These are phyloP conservation scores for Pichia sp. DNA, from an alignment of 1,139 yeast species.

Conservation along the genomic window DNA sequence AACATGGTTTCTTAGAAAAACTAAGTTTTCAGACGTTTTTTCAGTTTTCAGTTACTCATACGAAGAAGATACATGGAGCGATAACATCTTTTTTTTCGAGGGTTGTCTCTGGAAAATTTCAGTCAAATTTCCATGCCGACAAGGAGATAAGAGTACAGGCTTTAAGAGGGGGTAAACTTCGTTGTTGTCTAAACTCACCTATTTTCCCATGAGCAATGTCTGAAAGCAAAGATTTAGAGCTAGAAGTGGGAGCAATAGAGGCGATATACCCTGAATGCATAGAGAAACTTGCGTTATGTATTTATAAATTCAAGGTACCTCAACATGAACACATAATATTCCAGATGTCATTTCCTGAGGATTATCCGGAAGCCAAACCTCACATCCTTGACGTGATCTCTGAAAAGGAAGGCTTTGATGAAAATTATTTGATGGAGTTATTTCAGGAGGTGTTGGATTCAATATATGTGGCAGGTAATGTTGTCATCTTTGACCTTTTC, in stretches of 20 bases:
- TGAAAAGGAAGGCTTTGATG: slow-evolving; percentile 38
- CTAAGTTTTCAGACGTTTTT: too few species aligned
- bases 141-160: not conserved
- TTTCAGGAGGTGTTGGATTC: slow-evolving; percentile 48
- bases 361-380: slow-evolving; percentile 67
- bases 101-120: not conserved
- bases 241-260: slow-evolving; percentile 77
- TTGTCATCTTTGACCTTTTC: slow-evolving; percentile 74
- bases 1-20: too few species aligned
- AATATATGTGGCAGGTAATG: slow-evolving; percentile 55
- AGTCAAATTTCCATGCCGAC: not conserved
- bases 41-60: too few species aligned
- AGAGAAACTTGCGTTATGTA: slow-evolving; percentile 33
- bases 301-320: slow-evolving; percentile 58
- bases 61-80: too few species aligned
- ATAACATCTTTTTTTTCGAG: not conserved
- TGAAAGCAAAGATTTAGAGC: slow-evolving; percentile 52
- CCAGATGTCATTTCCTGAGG: slow-evolving; percentile 63
- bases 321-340: slow-evolving; percentile 53
- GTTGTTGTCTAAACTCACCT: not conserved
- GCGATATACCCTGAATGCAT: slow-evolving; percentile 79
- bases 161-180: not conserved
- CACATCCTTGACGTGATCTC: slow-evolving; percentile 48
- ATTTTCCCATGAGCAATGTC: slow-evolving; percentile 1
- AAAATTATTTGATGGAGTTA: slow-evolving; percentile 39